Evolutionary conservation across 768 basidiomycete species (phyloP), one percentile per base, ranked within the genome.

Genomic region (Pholiota conissans): DNA sequence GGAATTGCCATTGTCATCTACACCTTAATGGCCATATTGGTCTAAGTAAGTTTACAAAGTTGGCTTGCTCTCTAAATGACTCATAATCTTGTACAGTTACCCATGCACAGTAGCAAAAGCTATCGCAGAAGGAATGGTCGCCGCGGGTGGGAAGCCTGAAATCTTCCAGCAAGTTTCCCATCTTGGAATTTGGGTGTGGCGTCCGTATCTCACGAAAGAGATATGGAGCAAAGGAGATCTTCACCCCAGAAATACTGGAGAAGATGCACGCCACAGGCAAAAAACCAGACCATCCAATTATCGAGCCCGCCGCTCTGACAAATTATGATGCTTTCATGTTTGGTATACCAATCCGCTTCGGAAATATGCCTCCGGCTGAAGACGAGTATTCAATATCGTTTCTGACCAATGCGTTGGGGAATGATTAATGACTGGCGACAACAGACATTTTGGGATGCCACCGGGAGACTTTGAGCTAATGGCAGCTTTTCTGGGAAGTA

Each of bases 381-480:
- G 68, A 67, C 30, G 59, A 28, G 14, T 37, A n/a, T n/a, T n/a
- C n/a, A n/a, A n/a, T n/a, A n/a, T n/a, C n/a, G n/a, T n/a, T n/a
- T n/a, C n/a, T n/a, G n/a, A n/a, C n/a, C n/a, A n/a, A n/a, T 51
- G 51, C 45, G 29, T 40, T 5, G 5, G 29, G 11, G 34, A 37
- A 24, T 35, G 18, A 37, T 40, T 27, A 50, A 11, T 46, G 6
- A 59, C 49, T 37, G n/a, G 13, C 4, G 7, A 9, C 18, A 14
- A n/a, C 42, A 87, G 86, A 69, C 79, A 0, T 88, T 94, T 74
- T 92, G 89, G 84, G 91, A 93, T 61, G 68, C 78, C 5, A 91
- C 90, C 7, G 90, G 91, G 55, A 64, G 70, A 1, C 78, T 90
- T 29, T 92, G 91, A 90, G 64, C 57, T 0, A 22, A 56, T 0